These are phyloP conservation scores for Urtica urens DNA, from an alignment of 306 rosid genomes.

Conservation along the genomic window DNA sequence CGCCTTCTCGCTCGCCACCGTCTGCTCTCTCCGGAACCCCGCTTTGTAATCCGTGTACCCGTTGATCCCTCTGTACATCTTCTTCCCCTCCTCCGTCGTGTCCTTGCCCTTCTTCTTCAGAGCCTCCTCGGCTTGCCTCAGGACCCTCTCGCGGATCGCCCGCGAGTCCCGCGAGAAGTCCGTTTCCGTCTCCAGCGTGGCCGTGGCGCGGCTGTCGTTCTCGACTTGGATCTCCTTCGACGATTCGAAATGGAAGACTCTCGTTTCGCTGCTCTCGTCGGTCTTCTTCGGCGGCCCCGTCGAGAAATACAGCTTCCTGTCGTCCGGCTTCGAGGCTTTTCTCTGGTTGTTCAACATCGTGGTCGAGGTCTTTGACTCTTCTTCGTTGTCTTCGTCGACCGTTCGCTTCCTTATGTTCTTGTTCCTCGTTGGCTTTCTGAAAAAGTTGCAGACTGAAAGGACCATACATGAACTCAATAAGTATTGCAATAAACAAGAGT, in stretches of 20 bases:
- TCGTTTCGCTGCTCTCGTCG: conserved; percentile 2
- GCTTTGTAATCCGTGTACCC: conserved; percentile 66
- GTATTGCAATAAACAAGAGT: neutral
- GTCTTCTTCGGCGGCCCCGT: conserved; percentile 21
- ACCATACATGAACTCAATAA: neutral
- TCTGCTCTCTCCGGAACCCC: conserved; percentile 76
- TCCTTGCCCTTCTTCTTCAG: conserved; percentile 39
- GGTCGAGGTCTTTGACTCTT: conserved; percentile 17
- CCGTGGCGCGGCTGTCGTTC: conserved; percentile 70
- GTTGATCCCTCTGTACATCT: conserved; percentile 54
- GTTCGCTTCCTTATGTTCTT: conserved; percentile 28
- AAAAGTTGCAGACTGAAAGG: conserved; percentile 36
- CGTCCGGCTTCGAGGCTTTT: conserved; percentile 26
- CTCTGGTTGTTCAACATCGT: conserved; percentile 17
- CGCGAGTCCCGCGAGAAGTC: conserved; percentile 67
- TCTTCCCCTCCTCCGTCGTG: conserved; percentile 34
- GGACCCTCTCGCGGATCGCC: conserved; percentile 66
- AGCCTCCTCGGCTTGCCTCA: conserved; percentile 52
- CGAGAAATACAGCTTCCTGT: conserved; percentile 26
- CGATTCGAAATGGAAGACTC: conserved; percentile 39
- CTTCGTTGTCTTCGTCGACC: conserved; percentile 27
- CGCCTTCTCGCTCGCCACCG: conserved; percentile 72
- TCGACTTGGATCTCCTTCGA: conserved; percentile 73
- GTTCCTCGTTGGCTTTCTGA: conserved; percentile 31
- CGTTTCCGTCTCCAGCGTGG: conserved; percentile 74